phyloP scores from a whole-genome alignment of 257 asterid genomes.

The Solanum raphanifolium region DNA sequence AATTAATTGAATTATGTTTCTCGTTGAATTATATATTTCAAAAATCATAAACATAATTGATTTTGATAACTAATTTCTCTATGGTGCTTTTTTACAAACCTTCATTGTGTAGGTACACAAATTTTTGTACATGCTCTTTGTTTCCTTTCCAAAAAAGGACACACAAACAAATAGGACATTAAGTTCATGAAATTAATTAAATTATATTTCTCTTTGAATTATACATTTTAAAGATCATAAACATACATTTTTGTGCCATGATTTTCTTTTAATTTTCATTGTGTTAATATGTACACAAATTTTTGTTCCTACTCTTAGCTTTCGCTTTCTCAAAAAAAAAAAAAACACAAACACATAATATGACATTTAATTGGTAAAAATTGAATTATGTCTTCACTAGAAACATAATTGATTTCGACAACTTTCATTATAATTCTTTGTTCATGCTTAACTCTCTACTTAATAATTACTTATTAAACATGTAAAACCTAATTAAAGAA shows the following conservation, averaged over 20 bases:
- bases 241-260: no score
- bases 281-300: no score
- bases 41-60: neutral
- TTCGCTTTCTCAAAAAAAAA: neutral
- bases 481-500: neutral
- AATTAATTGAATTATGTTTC: no score
- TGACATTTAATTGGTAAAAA: neutral
- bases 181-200: no score
- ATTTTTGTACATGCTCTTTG: no score
- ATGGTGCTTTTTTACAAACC: no score
- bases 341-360: neutral
- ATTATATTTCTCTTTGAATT: no score
- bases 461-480: neutral
- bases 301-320: neutral
- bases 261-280: no score
- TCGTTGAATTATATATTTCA: no score
- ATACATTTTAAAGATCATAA: no score
- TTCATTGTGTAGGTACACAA: neutral
- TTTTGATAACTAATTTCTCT: neutral
- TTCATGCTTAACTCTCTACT: neutral
- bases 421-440: neutral
- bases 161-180: no score
- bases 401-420: neutral
- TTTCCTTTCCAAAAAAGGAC: no score
- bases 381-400: neutral